Evolutionary conservation across 2,329 filamentous ascomycete species (phyloP), one percentile per base, ranked within the genome.

Genomic region (Trichoderma atrobrunneum): DNA sequence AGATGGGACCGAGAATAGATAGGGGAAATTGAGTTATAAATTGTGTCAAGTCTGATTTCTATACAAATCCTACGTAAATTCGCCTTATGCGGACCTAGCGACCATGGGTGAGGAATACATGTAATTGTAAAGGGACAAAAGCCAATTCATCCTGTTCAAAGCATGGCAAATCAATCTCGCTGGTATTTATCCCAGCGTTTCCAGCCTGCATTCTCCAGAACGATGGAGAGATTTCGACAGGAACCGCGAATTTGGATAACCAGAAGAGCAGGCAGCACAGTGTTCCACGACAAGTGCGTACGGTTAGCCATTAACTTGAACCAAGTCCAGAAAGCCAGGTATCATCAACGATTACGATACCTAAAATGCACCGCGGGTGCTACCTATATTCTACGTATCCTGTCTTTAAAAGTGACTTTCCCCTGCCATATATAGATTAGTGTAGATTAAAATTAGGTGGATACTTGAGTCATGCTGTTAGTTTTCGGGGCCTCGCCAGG

Each of bases 351-450:
- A 6, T 3, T 28, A 2, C 8, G 18, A 34, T 67, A 67, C 64
- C 21, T 67, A 16, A 12, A 12, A 39, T 4, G 3, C 7, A 39
- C 2, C 6, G 10, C 14, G 3, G 7, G 21, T 16, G 3, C 5
- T 3, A 6, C 10, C 10, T 14, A 43, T n/a, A 21, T 7, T 7
- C 4, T 6, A 28, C 3, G 64, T 67, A 39, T 54, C 21, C 10
- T n/a, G 14, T 18, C 32, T 24, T n/a, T n/a, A 2, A 39, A 28
- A 39, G 51, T 18, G 24, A 67, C 64, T 57, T 67, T 39, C 21
- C 34, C 64, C 51, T 67, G 64, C 64, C 48, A 36, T 57, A 63
- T 67, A 43, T 16, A 28, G 64, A 5, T 57, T 67, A 67, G 51
- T 24, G 64, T 30, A 56, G 14, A 5, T 7, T 36, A 57, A 32